Evolutionary conservation across 202 grass and related monocot species (phyloP).

Genomic region (Sporobolus alterniflorus): DNA sequence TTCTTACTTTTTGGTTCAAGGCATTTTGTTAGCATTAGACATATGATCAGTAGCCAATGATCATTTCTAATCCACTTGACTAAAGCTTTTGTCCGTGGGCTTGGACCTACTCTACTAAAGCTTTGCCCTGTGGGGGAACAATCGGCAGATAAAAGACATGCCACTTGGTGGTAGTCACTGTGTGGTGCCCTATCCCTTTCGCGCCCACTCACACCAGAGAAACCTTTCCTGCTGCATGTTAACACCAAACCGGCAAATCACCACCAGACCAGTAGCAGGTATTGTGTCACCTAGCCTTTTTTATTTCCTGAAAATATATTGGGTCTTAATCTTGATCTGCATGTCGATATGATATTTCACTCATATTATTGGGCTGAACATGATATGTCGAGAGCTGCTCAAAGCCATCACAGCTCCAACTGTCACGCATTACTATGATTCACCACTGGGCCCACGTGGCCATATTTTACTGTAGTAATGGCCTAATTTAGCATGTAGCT

Average conservation of each 20-base stretch:
- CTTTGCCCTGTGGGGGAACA: conserved; percentile 26
- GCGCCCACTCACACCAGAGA: conserved; percentile 32
- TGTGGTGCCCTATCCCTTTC: conserved; percentile 38
- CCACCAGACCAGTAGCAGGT: neutral
- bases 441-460: no score
- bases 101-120: conserved; percentile 53
- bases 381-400: no score
- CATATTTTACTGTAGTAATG: no score
- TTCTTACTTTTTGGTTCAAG: conserved; percentile 29
- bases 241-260: conserved; percentile 4
- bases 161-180: conserved; percentile 44
- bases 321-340: conserved; percentile 12
- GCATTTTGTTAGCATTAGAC: conserved; percentile 57
- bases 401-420: no score
- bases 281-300: conserved; percentile 3
- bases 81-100: conserved; percentile 38
- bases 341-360: neutral
- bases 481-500: no score
- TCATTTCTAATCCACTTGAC: conserved; percentile 55
- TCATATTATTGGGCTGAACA: conserved; percentile 8
- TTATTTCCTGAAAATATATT: conserved; percentile 17
- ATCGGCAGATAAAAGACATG: conserved; percentile 50
- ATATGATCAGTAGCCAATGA: conserved; percentile 32
- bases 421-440: no score
- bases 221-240: conserved; percentile 1